These are phyloP conservation scores for Adansonia madagascariensis DNA, from an alignment of 441 rosid species.

Conservation along the genomic window DNA sequence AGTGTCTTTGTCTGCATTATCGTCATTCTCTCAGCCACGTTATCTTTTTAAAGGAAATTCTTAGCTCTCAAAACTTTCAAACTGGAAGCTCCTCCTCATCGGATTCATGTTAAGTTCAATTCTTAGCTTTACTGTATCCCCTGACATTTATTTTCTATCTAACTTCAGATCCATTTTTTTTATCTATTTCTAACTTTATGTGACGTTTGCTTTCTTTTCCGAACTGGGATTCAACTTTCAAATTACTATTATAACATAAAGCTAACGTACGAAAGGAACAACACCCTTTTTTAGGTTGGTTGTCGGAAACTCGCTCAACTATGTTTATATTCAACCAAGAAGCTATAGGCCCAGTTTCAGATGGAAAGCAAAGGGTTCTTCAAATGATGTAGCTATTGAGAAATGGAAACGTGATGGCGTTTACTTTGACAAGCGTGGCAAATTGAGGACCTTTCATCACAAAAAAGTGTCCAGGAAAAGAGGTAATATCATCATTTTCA, in stretches of 20 bases:
- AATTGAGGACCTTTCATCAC: constrained; percentile 56
- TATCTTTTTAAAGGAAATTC: constrained; percentile 14
- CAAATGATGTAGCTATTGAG: constrained; percentile 42
- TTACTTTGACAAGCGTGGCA: constrained; percentile 69
- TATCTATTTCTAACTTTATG: not conserved
- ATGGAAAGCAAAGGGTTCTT: constrained; percentile 43
- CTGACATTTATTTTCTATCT: not conserved
- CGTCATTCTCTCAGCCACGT: not conserved
- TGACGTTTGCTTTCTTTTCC: constrained; percentile 17
- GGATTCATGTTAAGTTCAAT: constrained; percentile 27
- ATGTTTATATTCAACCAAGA: constrained; percentile 41
- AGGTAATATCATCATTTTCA: constrained; percentile 40
- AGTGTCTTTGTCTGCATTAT: constrained; percentile 6
- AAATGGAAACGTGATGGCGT: constrained; percentile 58
- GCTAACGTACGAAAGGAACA: not conserved
- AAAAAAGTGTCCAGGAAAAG: constrained; percentile 75
- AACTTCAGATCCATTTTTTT: constrained; percentile 6
- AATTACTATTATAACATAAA: not conserved
- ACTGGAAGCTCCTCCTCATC: constrained; percentile 8
- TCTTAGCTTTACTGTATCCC: not conserved
- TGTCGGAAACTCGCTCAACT: constrained; percentile 43
- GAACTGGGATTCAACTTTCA: constrained; percentile 10
- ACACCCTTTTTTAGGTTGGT: constrained; percentile 47
- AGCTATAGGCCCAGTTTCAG: constrained; percentile 35
- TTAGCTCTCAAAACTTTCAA: not conserved